A percentile compares a stretch with the other conserved stretches of the same genome.
phyloP scores from a whole-genome alignment of 352 stramenopile genomes.

The Phytophthora syringae region DNA sequence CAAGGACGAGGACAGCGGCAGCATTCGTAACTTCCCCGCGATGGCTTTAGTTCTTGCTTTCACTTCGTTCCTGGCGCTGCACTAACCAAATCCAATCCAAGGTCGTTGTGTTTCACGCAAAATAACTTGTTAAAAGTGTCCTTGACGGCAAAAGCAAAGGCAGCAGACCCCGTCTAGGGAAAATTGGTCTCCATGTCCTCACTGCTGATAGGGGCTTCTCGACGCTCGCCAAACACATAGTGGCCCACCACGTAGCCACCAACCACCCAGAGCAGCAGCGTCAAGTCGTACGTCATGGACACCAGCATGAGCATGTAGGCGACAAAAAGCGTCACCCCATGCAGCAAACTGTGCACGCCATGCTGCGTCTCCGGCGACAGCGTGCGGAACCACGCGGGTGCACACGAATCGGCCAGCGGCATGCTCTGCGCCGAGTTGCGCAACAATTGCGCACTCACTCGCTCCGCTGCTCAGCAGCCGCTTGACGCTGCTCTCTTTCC shows the following conservation, averaged over 20 bases:
- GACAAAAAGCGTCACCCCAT: constrained; percentile 68
- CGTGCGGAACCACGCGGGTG: constrained; percentile 61
- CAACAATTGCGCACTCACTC: constrained; percentile 56
- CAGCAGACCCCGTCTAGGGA: constrained; percentile 11
- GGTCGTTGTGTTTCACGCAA: constrained; percentile 15
- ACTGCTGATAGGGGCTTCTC: constrained; percentile 41
- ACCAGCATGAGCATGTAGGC: constrained; percentile 86
- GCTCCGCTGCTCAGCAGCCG: constrained; percentile 25
- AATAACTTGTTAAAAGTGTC: constrained; percentile 25
- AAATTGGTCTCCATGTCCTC: constrained; percentile 40
- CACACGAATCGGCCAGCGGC: constrained; percentile 43
- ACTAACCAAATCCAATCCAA: constrained; percentile 3
- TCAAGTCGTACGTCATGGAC: constrained; percentile 81
- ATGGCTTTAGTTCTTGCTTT: constrained; percentile 5
- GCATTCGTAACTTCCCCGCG: background rate
- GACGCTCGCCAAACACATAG: constrained; percentile 73
- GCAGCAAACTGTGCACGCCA: constrained; percentile 54
- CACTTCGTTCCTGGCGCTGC: constrained; percentile 11
- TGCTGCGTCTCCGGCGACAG: constrained; percentile 60
- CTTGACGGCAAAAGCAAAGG: constrained; percentile 5
- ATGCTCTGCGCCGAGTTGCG: constrained; percentile 41
- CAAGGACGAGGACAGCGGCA: constrained; percentile 13
- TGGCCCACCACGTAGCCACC: constrained; percentile 65
- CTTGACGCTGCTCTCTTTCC: constrained; percentile 70
- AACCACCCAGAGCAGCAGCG: constrained; percentile 63